Evolutionary conservation across 345 rosid genomes (phyloP).

Genomic region (Euphorbia pulcherrima): DNA sequence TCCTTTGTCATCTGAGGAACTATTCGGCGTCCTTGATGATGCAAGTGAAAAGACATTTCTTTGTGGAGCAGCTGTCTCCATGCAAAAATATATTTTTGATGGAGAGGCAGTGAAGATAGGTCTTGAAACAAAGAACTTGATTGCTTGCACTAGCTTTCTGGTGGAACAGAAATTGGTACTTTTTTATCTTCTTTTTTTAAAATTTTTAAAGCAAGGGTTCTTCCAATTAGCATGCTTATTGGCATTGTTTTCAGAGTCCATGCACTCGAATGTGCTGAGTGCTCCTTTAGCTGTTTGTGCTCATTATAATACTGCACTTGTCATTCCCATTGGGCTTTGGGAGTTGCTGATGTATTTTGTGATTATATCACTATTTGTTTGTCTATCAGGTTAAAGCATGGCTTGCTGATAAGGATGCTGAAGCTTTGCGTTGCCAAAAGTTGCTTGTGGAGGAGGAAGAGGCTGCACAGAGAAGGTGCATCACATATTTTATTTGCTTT

Average conservation of each 20-base stretch:
- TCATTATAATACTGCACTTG: not conserved
- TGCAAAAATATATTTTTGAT: conserved; percentile 87
- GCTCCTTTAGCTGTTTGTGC: not conserved
- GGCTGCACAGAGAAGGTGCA: conserved; percentile 82
- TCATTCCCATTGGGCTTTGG: not conserved
- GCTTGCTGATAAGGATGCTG: conserved; percentile 93
- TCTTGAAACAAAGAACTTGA: conserved; percentile 75
- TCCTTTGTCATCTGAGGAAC: conserved; percentile 70
- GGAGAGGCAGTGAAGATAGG: conserved; percentile 78
- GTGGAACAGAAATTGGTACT: conserved; percentile 85
- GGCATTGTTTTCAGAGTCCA: not conserved
- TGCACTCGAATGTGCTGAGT: not conserved
- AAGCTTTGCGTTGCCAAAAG: conserved; percentile 89
- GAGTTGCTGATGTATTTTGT: not conserved
- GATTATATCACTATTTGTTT: conserved; percentile 13
- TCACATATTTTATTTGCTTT: not conserved
- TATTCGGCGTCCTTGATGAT: conserved; percentile 81
- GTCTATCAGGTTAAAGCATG: conserved; percentile 65
- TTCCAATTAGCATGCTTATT: not conserved
- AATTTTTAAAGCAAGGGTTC: not conserved
- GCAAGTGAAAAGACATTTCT: conserved; percentile 95
- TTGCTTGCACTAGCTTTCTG: conserved; percentile 79
- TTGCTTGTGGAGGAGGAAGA: conserved; percentile 95
- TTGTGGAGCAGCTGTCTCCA: conserved; percentile 53
- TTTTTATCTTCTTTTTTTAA: conserved; percentile 8